phyloP scores from a whole-genome alignment of 2,329 filamentous ascomycete species.

The Venturia carpophila region DNA sequence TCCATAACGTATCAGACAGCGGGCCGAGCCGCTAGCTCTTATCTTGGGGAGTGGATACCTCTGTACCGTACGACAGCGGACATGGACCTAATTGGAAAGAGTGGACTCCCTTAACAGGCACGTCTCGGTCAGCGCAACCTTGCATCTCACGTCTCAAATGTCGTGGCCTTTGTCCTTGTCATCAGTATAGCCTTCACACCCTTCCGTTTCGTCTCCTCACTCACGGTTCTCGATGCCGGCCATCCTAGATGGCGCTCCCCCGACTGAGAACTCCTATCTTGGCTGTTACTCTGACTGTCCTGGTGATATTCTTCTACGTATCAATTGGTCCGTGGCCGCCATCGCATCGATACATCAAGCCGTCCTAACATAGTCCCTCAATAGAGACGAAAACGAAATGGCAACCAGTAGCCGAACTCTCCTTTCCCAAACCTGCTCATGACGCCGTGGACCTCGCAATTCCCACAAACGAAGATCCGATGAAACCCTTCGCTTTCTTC shows the following conservation, averaged over 20 bases:
- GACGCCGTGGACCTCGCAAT: conserved; percentile 5
- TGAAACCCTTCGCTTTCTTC: conserved; percentile 5
- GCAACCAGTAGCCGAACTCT: neutral
- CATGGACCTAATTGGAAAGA: neutral
- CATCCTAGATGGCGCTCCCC: conserved; percentile 9
- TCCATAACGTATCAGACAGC: no score
- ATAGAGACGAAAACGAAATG: conserved; percentile 1
- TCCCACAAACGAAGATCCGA: neutral
- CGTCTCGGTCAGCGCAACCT: neutral
- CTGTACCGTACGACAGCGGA: neutral
- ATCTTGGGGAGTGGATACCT: no score
- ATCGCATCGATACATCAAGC: neutral
- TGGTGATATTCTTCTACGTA: neutral
- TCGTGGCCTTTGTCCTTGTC: neutral
- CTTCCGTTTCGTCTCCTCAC: neutral
- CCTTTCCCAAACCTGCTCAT: neutral
- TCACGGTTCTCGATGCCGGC: neutral
- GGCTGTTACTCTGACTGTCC: neutral
- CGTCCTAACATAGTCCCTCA: neutral
- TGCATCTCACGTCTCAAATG: neutral
- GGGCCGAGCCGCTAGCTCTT: no score
- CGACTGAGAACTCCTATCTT: neutral
- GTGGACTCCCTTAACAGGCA: neutral
- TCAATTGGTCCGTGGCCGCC: neutral
- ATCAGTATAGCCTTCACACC: neutral